Evolutionary conservation across 1,284 basidiomycete species (phyloP), one percentile per base, ranked within the genome.

Genomic region (Cerrena zonata): DNA sequence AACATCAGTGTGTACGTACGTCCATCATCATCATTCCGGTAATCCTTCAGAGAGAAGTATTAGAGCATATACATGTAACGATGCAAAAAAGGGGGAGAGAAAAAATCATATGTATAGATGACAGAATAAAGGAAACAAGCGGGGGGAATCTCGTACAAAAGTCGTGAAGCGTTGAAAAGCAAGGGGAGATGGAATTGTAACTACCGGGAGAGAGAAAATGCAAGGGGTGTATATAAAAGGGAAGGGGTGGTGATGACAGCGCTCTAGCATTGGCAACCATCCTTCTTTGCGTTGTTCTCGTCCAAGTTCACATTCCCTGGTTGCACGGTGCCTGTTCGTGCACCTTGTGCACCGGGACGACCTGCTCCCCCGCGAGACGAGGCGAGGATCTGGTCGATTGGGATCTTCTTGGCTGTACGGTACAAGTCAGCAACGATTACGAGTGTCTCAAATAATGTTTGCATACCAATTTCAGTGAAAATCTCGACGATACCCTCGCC

Each of bases 401-500:
- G 94, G 62, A 96, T 95, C 72, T 93, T 94, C 80, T 94, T 94
- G 70, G 91, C 91, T 94, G 65, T 19, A 55, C 12, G 58, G 50
- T 21, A 56, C 48, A 41, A n/a, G 36, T 27, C 19, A 52, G 55
- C 26, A 4, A 41, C 21, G n/a, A 24, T 49, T 37, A 49, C 12
- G 15, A 19, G 22, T 19, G 50, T 36, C 23, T n/a, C n/a, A 23
- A 21, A 46, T 40, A 49, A 52, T 43, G 18, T 30, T 30, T 51
- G 71, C 85, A 54, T 54, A 94, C 93, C 94, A 63, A 97, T 96
- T 71, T 99, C 96, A 5, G 95, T 99, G 67, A 99, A 99, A 27
- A 99, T 85, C 65, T 99, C 95, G 43, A 94, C 88, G 48, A 99
- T 84, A 43, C 94, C 94, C 61, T 95, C 89, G 37, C 96, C 96